Conservation (phyloP, 1,139 yeast genomes). For the Saccharomyces hybrid region DNA sequence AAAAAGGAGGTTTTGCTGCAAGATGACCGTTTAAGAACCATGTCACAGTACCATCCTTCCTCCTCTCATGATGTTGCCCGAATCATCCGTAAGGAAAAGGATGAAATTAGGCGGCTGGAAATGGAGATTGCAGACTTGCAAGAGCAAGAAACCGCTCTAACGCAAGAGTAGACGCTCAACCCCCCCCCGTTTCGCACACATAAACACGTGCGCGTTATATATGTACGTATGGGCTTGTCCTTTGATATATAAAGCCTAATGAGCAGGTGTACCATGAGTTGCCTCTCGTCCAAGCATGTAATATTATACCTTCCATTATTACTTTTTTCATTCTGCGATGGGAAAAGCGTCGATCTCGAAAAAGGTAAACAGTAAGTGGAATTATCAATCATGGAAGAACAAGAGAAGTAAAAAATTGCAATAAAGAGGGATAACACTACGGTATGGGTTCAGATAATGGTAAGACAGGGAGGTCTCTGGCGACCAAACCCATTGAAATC, state of each 20-base stretch:
- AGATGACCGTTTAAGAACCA: slow-evolving; percentile 19
- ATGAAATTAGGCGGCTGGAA: slow-evolving; percentile 3
- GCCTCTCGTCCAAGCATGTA: background rate
- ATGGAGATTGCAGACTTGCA: slow-evolving; percentile 22
- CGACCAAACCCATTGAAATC: background rate
- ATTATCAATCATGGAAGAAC: slow-evolving; percentile 6
- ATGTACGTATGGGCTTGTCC: background rate
- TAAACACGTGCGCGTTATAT: background rate
- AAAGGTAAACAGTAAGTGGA: background rate
- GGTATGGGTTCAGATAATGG: background rate
- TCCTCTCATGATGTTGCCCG: slow-evolving; percentile 14
- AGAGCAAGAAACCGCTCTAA: slow-evolving; percentile 4
- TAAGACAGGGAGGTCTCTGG: background rate
- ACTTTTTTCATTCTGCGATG: background rate
- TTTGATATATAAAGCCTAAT: background rate
- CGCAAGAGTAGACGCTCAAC: background rate
- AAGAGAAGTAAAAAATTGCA: background rate
- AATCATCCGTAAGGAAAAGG: slow-evolving; percentile 23
- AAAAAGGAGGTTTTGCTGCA: slow-evolving; percentile 19
- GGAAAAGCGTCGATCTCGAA: background rate
- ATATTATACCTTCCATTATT: background rate
- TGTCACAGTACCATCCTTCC: slow-evolving; percentile 9
- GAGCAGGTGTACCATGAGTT: background rate
- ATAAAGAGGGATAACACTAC: background rate
- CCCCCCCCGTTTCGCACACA: background rate